Percentiles rank a stretch among this genome's conserved stretches.
phyloP scores from a whole-genome alignment of 179 eudicot genomes.

The Camellia oleifera region DNA sequence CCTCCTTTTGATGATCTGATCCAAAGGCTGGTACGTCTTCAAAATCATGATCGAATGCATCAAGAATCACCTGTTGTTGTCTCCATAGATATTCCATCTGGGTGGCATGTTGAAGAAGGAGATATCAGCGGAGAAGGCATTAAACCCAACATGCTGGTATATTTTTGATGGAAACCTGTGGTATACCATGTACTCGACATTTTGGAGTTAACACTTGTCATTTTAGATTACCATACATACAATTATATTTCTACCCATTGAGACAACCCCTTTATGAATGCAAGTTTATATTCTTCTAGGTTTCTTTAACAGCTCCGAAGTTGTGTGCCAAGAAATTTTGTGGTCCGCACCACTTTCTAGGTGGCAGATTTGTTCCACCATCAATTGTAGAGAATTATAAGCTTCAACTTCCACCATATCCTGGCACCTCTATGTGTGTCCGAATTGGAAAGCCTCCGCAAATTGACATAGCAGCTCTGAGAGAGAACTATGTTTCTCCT shows the following conservation, averaged over 20 bases:
- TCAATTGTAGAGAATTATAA: constrained; percentile 66
- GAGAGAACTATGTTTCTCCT: constrained; percentile 89
- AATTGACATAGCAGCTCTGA: constrained; percentile 75
- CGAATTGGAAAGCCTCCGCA: constrained; percentile 81
- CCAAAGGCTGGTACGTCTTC: constrained; percentile 47
- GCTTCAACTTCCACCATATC: constrained; percentile 84
- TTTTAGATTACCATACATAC: not conserved
- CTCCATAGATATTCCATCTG: constrained; percentile 94
- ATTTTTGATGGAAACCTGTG: constrained; percentile 34
- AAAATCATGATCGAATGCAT: constrained; percentile 34
- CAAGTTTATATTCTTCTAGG: constrained; percentile 37
- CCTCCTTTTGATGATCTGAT: constrained; percentile 91
- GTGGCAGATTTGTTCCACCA: constrained; percentile 94
- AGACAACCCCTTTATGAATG: constrained; percentile 1
- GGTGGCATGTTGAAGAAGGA: constrained; percentile 99
- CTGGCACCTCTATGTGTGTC: constrained; percentile 95
- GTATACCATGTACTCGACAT: not conserved
- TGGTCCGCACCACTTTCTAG: constrained; percentile 88
- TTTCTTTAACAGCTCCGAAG: constrained; percentile 95
- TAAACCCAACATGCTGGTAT: constrained; percentile 90
- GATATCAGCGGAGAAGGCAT: constrained; percentile 67
- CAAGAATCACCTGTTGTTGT: constrained; percentile 60
- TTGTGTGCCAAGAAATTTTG: constrained; percentile 71
- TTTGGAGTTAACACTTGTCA: not conserved
- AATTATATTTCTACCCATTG: not conserved